Evolutionary conservation across 2,329 filamentous ascomycete species (phyloP), one percentile per base, ranked within the genome.

Genomic region (Basipetospora chlamydospora): DNA sequence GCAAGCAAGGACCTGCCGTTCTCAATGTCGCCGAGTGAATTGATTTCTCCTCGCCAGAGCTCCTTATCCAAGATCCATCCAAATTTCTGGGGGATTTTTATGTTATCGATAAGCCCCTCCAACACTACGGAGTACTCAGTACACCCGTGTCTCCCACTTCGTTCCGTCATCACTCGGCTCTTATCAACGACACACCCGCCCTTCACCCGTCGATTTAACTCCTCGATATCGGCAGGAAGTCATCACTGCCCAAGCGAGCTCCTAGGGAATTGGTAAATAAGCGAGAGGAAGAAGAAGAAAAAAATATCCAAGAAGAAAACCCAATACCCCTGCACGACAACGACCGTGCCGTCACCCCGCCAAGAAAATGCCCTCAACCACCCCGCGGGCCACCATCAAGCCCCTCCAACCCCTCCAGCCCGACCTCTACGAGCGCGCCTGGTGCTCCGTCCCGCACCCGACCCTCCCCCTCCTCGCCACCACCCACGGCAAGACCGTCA

Each of bases 391-490:
- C 37, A 37, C 44, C 35, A 54, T 74, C 46, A 48, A 51, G 37
- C 59, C 67, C 16, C 60, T 76, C 11, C 53, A 62, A 3, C 53
- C 64, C 28, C 61, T 76, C 50, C 61, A 63, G 35, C 71, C 67
- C 25, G 65, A 73, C 46, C 64, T 79, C 31, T 66, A 69, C 49
- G 67, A 77, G 46, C 83, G 90, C 47, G 79, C 85, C 49, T 98
- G 90, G 90, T 74, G 77, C 44, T 84, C 83, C 15, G 64, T 77
- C 40, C 83, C 87, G 2, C 90, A 98, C 52, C 86, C 88, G 3
- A 80, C 77, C 20, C 77, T 90, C 15, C 88, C 90, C 3, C 72
- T 96, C 41, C 66, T 95, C 48, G 90, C 88, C 39, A 95, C 88
- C 13, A 79, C 85, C 42, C 85, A 87, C 59, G 77, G 82, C 40